Base-by-base conservation (phyloP, 139 green algal genomes). In the Chlamydomonas applanata region DNA sequence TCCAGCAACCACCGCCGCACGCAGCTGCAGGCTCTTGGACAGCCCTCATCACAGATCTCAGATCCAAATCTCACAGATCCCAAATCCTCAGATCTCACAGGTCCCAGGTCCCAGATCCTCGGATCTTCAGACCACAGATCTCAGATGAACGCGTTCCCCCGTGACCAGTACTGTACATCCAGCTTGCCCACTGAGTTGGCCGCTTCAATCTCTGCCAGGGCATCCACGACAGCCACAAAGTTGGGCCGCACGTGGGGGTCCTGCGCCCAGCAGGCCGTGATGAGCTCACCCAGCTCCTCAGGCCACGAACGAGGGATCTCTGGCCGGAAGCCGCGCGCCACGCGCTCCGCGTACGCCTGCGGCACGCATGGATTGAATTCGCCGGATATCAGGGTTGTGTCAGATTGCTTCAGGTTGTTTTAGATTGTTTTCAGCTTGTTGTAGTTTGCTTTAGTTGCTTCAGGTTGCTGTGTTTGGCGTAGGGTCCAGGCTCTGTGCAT, bases 291-390 rank as follows among this genome's bases (percentile, higher is more conserved):
- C 45, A 89, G 63, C 29, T 49, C 24, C 40, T 74, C 61, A 19
- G 84, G 84, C 73, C 80, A 87, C 44, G 63, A 53, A 5, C 22
- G 34, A 4, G 81, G 84, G 20, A 86, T 77, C 62, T 83, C 78
- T 16, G 79, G 81, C 2, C 84, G 73, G 74, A 83, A 86, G 45
- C 84, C 84, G 3, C 67, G 71, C 9, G 84, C 81, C 25, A 89
- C 81, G 0, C 75, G 72, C 84, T 86, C 75, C 3, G 84, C 84
- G 52, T 84, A 89, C 20, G 75, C 75, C 73, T 85, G 84, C 62
- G 76, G 5, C 14, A 34, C 16, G 22, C 24, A 34, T 11, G 40
- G 40, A n/a, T n/a, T 61, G 11, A 61, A 14, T 61, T 14, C 4
- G 53, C 5, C 53, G 14, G 53, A 27, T 19, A 25, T 5, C 14